Evolutionary conservation across 768 basidiomycete species (phyloP).

Genomic region (Suillus lakei): DNA sequence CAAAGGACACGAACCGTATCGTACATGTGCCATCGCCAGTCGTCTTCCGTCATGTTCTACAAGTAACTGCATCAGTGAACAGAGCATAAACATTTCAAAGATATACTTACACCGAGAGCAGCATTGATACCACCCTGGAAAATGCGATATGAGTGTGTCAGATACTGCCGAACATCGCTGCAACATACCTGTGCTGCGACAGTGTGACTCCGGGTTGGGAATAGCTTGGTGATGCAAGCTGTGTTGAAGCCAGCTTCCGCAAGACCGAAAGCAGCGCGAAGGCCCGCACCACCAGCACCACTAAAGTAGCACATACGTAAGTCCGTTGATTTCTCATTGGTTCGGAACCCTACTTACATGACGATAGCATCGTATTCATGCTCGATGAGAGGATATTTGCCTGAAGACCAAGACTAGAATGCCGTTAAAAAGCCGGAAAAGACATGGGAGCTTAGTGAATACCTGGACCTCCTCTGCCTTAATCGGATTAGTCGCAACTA

Average conservation of each 20-base stretch:
- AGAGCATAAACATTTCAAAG: conserved; percentile 3
- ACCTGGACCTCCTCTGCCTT: conserved; percentile 87
- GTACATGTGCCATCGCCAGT: conserved; percentile 99
- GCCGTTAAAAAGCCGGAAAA: conserved; percentile 12
- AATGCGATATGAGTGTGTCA: not conserved
- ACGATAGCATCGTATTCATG: conserved; percentile 99
- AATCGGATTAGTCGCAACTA: conserved; percentile 73
- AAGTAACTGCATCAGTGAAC: conserved; percentile 10
- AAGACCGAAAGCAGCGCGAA: conserved; percentile 97
- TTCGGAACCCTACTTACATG: conserved; percentile 66
- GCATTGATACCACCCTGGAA: conserved; percentile 95
- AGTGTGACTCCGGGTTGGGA: conserved; percentile 98
- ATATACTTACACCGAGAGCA: conserved; percentile 78
- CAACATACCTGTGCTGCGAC: conserved; percentile 89
- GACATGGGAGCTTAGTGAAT: conserved; percentile 18
- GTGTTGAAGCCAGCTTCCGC: conserved; percentile 99
- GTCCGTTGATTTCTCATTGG: conserved; percentile 1
- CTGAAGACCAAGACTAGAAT: conserved; percentile 73
- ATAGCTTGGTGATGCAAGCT: conserved; percentile 98
- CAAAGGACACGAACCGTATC: conserved; percentile 68
- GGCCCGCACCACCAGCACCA: conserved; percentile 97
- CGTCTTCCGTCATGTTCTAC: conserved; percentile 99
- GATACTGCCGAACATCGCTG: not conserved
- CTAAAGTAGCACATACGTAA: conserved; percentile 45
- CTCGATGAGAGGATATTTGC: conserved; percentile 96